Conservation (phyloP, 805 yeast genomes). For the Zygoascus flipseniorum region DNA sequence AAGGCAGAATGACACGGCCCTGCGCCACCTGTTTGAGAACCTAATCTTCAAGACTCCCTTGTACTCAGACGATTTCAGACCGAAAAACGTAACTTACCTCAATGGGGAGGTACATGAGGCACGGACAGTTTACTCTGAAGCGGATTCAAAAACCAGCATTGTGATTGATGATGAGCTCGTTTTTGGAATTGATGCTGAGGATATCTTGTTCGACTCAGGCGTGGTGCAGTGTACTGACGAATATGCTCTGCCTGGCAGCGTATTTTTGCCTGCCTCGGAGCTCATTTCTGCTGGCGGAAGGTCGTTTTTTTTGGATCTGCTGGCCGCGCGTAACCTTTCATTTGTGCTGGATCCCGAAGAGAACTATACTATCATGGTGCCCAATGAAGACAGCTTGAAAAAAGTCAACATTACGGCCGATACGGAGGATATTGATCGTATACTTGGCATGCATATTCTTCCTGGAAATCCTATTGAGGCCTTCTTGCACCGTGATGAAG, state of each 20-base stretch:
- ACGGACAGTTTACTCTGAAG: slow-evolving; percentile 13
- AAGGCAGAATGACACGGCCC: slow-evolving; percentile 40
- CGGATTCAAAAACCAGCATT: slow-evolving; percentile 6
- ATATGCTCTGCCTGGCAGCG: slow-evolving; percentile 47
- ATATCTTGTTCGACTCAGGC: slow-evolving; percentile 73
- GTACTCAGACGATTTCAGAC: slow-evolving; percentile 49
- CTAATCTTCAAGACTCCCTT: slow-evolving; percentile 53
- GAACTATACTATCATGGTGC: slow-evolving; percentile 60
- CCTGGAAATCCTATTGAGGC: slow-evolving; percentile 40
- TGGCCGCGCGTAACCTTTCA: slow-evolving; percentile 38
- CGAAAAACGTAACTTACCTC: slow-evolving; percentile 20
- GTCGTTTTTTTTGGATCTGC: slow-evolving; percentile 36
- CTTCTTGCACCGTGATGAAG: slow-evolving; percentile 16
- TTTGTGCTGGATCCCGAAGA: slow-evolving; percentile 35
- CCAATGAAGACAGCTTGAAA: slow-evolving; percentile 49
- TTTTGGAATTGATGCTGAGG: slow-evolving; percentile 35
- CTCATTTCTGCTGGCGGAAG: slow-evolving; percentile 50
- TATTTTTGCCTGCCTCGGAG: slow-evolving; percentile 47
- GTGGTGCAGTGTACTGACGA: slow-evolving; percentile 64
- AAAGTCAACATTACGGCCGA: slow-evolving; percentile 42
- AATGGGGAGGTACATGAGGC: slow-evolving; percentile 19
- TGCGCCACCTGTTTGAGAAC: slow-evolving; percentile 47
- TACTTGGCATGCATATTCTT: slow-evolving; percentile 61
- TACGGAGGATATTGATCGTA: slow-evolving; percentile 38
- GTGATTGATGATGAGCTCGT: neutral